Conservation (phyloP, 192 early-diverging fungal genomes). For the Coemansia sp. region DNA sequence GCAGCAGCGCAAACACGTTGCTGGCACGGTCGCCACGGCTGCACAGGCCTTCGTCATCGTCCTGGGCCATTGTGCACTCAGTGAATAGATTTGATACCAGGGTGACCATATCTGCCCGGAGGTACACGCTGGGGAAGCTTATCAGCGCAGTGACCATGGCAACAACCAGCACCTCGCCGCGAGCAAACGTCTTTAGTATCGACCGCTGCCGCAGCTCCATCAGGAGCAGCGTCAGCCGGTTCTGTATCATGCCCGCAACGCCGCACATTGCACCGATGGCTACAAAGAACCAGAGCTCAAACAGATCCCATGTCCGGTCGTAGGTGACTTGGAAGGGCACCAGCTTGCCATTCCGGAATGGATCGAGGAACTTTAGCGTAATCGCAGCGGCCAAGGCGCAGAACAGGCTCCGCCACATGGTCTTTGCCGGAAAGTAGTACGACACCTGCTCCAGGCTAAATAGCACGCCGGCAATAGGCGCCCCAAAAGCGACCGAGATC, state of each 20-base stretch:
- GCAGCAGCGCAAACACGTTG: conserved; percentile 51
- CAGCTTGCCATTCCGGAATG: conserved; percentile 77
- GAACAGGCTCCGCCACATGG: conserved; percentile 92
- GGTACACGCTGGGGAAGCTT: conserved; percentile 45
- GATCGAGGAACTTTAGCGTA: conserved; percentile 75
- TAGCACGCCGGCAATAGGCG: conserved; percentile 83
- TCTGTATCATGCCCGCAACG: conserved; percentile 33
- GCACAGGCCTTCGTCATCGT: conserved; percentile 41
- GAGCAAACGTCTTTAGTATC: conserved; percentile 38
- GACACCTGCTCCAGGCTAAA: conserved; percentile 57
- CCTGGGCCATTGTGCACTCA: conserved; percentile 45
- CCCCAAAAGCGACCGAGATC: conserved; percentile 96
- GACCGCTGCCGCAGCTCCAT: conserved; percentile 39
- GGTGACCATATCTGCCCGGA: conserved; percentile 49
- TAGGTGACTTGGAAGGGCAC: conserved; percentile 86
- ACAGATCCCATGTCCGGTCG: conserved; percentile 83
- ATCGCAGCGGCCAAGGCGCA: conserved; percentile 88
- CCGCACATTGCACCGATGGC: conserved; percentile 73
- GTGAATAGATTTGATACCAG: conserved; percentile 54
- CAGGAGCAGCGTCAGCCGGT: conserved; percentile 27
- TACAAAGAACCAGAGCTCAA: conserved; percentile 85
- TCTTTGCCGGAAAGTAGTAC: conserved; percentile 80
- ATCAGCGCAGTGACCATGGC: conserved; percentile 43
- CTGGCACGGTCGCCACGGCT: conserved; percentile 18
- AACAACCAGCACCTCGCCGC: conserved; percentile 48